phyloP scores from a whole-genome alignment of 306 rosid genomes.

The Sesbania bispinosa region DNA sequence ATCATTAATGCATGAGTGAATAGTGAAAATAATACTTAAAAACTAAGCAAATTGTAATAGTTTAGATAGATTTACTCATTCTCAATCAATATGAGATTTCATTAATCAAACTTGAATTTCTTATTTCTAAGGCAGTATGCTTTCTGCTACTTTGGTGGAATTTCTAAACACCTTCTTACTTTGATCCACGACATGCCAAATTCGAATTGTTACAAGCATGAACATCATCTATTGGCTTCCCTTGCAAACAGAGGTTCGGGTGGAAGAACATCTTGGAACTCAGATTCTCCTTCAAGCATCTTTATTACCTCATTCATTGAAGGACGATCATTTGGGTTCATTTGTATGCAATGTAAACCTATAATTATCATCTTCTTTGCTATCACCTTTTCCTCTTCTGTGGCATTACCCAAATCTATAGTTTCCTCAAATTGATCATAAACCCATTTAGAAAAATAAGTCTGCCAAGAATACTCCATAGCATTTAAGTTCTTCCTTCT shows the following conservation, averaged over 20 bases:
- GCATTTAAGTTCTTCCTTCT: not conserved
- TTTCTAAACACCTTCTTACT: too few species aligned
- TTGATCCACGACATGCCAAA: too few species aligned
- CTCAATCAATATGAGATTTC: too few species aligned
- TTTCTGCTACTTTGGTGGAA: too few species aligned
- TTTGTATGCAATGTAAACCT: conserved; percentile 1
- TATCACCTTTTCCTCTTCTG: conserved; percentile 9
- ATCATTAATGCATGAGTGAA: too few species aligned
- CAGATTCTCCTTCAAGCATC: conserved; percentile 21
- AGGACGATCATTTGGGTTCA: conserved; percentile 15
- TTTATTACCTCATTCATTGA: conserved; percentile 6
- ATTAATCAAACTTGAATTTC: too few species aligned
- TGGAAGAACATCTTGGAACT: not conserved
- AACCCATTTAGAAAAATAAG: conserved; percentile 12
- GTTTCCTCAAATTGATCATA: conserved; percentile 16
- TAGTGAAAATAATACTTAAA: too few species aligned
- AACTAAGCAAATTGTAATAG: too few species aligned
- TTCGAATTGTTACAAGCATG: too few species aligned
- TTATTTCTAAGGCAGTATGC: too few species aligned
- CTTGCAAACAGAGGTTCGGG: not conserved
- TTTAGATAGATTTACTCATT: too few species aligned
- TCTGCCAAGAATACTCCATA: conserved; percentile 14
- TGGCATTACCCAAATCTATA: not conserved
- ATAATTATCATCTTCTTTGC: not conserved
- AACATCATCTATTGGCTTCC: not conserved